Evolutionary conservation across 1,284 basidiomycete species (phyloP), one percentile per base, ranked within the genome.

Genomic region (Irpex sp.): DNA sequence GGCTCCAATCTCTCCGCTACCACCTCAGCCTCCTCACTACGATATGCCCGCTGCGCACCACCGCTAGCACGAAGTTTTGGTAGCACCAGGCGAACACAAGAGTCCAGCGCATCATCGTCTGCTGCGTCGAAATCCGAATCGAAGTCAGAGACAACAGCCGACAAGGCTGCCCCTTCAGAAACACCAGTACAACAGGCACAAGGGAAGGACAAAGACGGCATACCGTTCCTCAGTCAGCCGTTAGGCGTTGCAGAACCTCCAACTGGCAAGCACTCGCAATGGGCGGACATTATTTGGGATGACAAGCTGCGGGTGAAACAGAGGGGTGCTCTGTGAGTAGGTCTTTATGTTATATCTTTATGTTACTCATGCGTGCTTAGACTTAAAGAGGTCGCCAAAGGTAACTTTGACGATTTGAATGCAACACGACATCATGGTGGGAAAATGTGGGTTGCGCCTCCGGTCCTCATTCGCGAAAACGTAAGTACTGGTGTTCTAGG

Each of bases 371-470:
- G 40, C 3, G 15, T 11, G 38, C 26, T 4, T 68, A 97, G 94
- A 66, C 85, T 97, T 61, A 91, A 93, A 70, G 88, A 96, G 77
- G 93, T 90, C 0, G 86, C 87, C 13, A 91, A 89, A 70, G 95
- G 96, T 0, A 97, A 98, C 75, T 98, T 96, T 71, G 84, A 92
- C 68, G 97, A 98, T 73, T 83, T 93, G 63, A 93, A 94, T 71
- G 87, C 89, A 68, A 90, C 94, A 15, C 81, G 89, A 60, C 84
- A 84, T 49, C 85, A 94, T 69, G 96, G 95, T 6, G 97, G 97
- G 19, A 99, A 99, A 79, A 92, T 93, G 8, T 99, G 95, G 96
- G 85, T 96, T 61, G 95, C 94, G 11, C 96, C 96, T 0, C 86
- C 83, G 26, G 93, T 93, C 9, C 82, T 98, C 66, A 95, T 98